Conservation (phyloP, 495 filamentous ascomycete species). For the Tuber magnatum region DNA sequence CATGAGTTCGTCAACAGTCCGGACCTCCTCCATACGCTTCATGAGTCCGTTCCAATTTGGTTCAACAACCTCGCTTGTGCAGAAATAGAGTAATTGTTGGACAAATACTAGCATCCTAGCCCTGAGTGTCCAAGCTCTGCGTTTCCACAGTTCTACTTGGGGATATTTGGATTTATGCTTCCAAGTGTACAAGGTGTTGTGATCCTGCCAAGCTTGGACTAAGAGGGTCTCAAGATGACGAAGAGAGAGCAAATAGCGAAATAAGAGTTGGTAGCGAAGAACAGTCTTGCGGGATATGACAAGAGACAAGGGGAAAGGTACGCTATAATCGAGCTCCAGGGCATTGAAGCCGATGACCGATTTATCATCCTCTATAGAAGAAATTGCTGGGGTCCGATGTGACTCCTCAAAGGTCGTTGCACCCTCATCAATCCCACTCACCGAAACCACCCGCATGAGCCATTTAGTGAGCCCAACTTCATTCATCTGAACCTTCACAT, state of each 20-base stretch:
- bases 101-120: slow-evolving; percentile 95
- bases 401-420: slow-evolving; percentile 44
- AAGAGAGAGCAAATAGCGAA: slow-evolving; percentile 81
- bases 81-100: slow-evolving; percentile 92
- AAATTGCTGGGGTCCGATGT: slow-evolving; percentile 32
- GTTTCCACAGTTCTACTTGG: slow-evolving; percentile 82
- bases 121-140: slow-evolving; percentile 81
- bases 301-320: slow-evolving; percentile 93
- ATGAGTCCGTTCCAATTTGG: slow-evolving; percentile 94
- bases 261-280: slow-evolving; percentile 89
- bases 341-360: slow-evolving; percentile 83
- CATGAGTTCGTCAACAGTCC: slow-evolving; percentile 96
- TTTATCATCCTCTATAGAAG: slow-evolving; percentile 63
- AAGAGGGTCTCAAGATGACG: slow-evolving; percentile 82
- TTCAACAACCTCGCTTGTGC: slow-evolving; percentile 92
- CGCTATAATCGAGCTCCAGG: slow-evolving; percentile 83
- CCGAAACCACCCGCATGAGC: slow-evolving; percentile 91
- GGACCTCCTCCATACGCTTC: slow-evolving; percentile 64
- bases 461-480: slow-evolving; percentile 84
- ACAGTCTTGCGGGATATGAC: slow-evolving; percentile 95
- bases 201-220: slow-evolving; percentile 78
- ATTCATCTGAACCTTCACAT: slow-evolving; percentile 95
- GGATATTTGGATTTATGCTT: slow-evolving; percentile 66
- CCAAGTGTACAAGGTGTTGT: slow-evolving; percentile 78
- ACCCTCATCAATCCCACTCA: slow-evolving; percentile 84